phyloP scores from a whole-genome alignment of 148 eudicot species.

The Camellia japonica region DNA sequence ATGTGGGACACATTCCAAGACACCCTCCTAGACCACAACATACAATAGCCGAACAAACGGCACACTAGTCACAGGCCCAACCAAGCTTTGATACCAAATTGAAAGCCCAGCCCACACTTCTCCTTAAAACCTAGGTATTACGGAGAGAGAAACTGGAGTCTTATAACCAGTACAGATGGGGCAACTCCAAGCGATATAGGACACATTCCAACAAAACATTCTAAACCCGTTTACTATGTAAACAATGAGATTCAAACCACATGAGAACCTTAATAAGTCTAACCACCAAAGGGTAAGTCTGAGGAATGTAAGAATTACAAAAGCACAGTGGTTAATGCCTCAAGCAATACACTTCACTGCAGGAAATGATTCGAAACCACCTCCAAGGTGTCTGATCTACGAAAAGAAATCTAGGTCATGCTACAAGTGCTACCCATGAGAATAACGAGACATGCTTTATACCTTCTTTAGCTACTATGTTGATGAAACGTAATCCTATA shows the following conservation, averaged over 20 bases:
- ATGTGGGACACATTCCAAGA: too few species aligned
- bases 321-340: conserved; percentile 3
- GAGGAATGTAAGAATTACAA: not conserved
- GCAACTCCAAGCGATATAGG: too few species aligned
- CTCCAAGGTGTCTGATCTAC: not conserved
- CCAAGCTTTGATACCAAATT: too few species aligned
- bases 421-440: not conserved
- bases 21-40: too few species aligned
- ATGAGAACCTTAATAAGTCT: conserved; percentile 3
- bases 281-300: not conserved
- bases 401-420: not conserved
- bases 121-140: too few species aligned
- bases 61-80: too few species aligned
- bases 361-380: conserved; percentile 2
- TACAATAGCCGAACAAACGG: too few species aligned
- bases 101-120: too few species aligned
- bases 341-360: conserved; percentile 4
- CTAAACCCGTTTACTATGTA: not conserved
- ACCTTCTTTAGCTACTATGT: not conserved
- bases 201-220: not conserved
- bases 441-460: not conserved
- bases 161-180: too few species aligned
- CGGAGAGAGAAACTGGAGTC: too few species aligned
- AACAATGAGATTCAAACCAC: not conserved
- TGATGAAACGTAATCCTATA: not conserved